A percentile compares a stretch with the other conserved stretches of the same genome.
These are phyloP conservation scores for Zygosaccharomyces sapae DNA, from an alignment of 1,139 yeast species.

Conservation along the genomic window DNA sequence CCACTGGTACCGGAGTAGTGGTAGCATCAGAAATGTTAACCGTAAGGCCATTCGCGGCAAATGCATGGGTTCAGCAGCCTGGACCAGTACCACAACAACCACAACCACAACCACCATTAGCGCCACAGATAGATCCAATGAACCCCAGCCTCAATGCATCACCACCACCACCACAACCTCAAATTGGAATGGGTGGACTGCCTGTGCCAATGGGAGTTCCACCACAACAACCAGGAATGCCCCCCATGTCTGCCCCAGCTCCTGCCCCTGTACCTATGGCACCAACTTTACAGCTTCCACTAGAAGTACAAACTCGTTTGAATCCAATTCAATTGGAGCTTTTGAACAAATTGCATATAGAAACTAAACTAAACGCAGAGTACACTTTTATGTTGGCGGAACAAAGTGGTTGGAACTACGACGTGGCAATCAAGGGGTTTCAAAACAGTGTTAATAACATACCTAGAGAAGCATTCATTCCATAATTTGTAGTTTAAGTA, in stretches of 20 bases:
- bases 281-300: slow-evolving; percentile 37
- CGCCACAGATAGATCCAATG: slow-evolving; percentile 6
- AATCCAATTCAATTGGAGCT: slow-evolving; percentile 60
- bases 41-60: slow-evolving; percentile 58
- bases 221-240: slow-evolving; percentile 1
- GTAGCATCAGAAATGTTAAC: slow-evolving; percentile 81
- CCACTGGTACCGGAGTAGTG: slow-evolving; percentile 65
- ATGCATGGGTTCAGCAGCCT: slow-evolving; percentile 49
- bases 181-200: background rate
- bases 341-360: slow-evolving; percentile 59
- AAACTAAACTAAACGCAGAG: slow-evolving; percentile 72
- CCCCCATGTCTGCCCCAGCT: slow-evolving; percentile 6
- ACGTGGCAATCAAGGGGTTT: slow-evolving; percentile 66
- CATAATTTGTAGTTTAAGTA: slow-evolving; percentile 10
- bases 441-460: slow-evolving; percentile 54
- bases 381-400: slow-evolving; percentile 82
- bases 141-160: slow-evolving; percentile 5
- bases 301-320: slow-evolving; percentile 52
- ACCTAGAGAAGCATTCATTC: slow-evolving; percentile 54
- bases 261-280: slow-evolving; percentile 11
- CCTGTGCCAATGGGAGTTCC: slow-evolving; percentile 7
- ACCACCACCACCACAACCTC: slow-evolving; percentile 5
- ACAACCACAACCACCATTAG: slow-evolving; percentile 17
- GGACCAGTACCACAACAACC: slow-evolving; percentile 10
- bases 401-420: slow-evolving; percentile 83